A percentile compares a stretch with the other conserved stretches of the same genome.
Evolutionary conservation across 768 basidiomycete species (phyloP).

Genomic region (Boletus pseudopeckii): DNA sequence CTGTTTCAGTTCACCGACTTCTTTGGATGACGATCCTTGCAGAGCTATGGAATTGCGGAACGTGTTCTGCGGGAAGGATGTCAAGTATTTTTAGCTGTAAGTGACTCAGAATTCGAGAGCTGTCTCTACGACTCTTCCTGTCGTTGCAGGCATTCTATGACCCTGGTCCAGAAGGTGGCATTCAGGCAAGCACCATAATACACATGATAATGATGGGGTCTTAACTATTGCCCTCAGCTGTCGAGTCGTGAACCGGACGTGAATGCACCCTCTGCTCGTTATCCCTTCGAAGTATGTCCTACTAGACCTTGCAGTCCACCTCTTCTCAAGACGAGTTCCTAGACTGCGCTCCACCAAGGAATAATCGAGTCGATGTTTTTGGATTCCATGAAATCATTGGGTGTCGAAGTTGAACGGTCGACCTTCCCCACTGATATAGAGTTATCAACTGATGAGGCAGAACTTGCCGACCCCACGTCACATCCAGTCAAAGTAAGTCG

Average conservation of each 20-base stretch:
- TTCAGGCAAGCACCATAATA: constrained; percentile 41
- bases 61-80: constrained; percentile 57
- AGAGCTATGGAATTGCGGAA: constrained; percentile 77
- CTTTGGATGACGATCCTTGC: not conserved
- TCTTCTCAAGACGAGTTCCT: not conserved
- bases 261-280: constrained; percentile 57
- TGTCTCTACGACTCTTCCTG: not conserved
- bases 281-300: constrained; percentile 59
- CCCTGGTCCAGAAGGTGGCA: constrained; percentile 56
- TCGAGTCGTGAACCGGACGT: constrained; percentile 61
- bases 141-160: constrained; percentile 67
- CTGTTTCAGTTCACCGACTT: not conserved
- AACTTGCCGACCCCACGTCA: constrained; percentile 21
- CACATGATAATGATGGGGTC: not conserved
- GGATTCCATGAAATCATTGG: constrained; percentile 31
- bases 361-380: constrained; percentile 34
- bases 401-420: constrained; percentile 33
- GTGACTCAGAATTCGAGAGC: constrained; percentile 16
- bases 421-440: constrained; percentile 28
- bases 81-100: constrained; percentile 65
- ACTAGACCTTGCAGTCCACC: not conserved
- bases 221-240: constrained; percentile 37
- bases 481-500: constrained; percentile 20
- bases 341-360: constrained; percentile 36
- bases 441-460: constrained; percentile 24